phyloP scores from a whole-genome alignment of 192 early-diverging fungal genomes.

The Linnemannia elongata region DNA sequence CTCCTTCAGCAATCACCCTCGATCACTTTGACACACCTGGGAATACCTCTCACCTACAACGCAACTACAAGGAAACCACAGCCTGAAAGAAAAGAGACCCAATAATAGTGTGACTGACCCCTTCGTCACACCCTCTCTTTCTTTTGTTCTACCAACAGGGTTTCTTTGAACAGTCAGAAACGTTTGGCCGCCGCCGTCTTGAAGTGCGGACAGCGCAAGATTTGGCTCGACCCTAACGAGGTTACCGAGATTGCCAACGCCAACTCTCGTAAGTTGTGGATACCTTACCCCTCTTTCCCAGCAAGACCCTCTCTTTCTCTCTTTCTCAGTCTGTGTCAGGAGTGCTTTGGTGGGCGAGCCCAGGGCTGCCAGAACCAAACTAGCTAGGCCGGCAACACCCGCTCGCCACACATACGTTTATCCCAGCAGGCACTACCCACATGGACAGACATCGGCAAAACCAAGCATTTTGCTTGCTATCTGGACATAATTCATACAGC shows the following conservation, averaged over 20 bases:
- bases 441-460: too few species aligned
- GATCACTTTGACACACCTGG: background rate
- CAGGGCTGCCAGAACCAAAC: background rate
- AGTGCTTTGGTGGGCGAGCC: background rate
- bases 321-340: background rate
- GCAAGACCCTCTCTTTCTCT: background rate
- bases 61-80: background rate
- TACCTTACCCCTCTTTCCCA: background rate
- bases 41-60: background rate
- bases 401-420: background rate
- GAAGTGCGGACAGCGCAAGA: slow-evolving; percentile 97
- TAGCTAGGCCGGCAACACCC: background rate
- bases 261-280: slow-evolving; percentile 93
- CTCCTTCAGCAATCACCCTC: background rate
- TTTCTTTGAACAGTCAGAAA: slow-evolving; percentile 90
- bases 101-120: slow-evolving; percentile 11
- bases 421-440: background rate
- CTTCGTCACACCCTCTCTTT: background rate
- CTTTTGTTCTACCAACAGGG: slow-evolving; percentile 58
- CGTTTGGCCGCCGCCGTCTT: slow-evolving; percentile 96
- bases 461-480: background rate
- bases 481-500: background rate
- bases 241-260: slow-evolving; percentile 93
- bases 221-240: slow-evolving; percentile 99
- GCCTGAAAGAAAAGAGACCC: background rate